Percentiles rank a stretch among this genome's conserved stretches.
Conservation (phyloP, 257 asterid species). For the Nicotiana tabacum region DNA sequence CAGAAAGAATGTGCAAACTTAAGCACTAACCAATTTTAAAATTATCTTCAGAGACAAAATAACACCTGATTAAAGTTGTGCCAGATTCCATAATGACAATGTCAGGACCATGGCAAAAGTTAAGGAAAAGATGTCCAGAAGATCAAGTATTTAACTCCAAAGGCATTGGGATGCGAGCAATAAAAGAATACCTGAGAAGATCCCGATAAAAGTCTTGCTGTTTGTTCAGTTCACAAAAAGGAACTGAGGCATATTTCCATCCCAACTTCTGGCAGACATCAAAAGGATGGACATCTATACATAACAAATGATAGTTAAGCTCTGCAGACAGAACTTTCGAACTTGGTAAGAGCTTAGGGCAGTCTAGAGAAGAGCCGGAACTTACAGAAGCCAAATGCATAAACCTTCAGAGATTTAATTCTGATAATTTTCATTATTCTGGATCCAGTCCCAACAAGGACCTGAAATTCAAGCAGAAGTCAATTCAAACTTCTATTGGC, state of each 20-base stretch:
- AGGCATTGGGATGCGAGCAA: neutral
- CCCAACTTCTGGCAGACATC: constrained; percentile 93
- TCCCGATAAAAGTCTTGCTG: constrained; percentile 66
- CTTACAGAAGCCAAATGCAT: constrained; percentile 98
- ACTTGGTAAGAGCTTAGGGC: neutral
- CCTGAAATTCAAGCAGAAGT: constrained; percentile 36
- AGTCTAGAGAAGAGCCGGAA: constrained; percentile 13
- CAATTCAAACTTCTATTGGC: neutral
- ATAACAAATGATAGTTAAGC: constrained; percentile 17
- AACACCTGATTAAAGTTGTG: neutral
- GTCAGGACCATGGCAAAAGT: neutral
- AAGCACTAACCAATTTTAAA: neutral
- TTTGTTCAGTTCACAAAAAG: constrained; percentile 61
- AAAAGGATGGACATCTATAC: constrained; percentile 80
- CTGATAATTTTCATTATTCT: constrained; percentile 77
- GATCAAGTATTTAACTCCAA: neutral
- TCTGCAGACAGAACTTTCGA: neutral
- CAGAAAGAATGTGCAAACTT: neutral
- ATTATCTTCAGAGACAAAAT: neutral
- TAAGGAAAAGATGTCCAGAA: neutral
- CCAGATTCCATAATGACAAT: neutral
- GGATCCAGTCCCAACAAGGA: constrained; percentile 98
- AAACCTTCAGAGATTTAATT: constrained; percentile 80
- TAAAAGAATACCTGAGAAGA: constrained; percentile 64
- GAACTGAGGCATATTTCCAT: constrained; percentile 67